A percentile compares a stretch with the other conserved stretches of the same genome.
These are phyloP conservation scores for Geopyxis carbonaria DNA, from an alignment of 495 filamentous ascomycete species.

Conservation along the genomic window DNA sequence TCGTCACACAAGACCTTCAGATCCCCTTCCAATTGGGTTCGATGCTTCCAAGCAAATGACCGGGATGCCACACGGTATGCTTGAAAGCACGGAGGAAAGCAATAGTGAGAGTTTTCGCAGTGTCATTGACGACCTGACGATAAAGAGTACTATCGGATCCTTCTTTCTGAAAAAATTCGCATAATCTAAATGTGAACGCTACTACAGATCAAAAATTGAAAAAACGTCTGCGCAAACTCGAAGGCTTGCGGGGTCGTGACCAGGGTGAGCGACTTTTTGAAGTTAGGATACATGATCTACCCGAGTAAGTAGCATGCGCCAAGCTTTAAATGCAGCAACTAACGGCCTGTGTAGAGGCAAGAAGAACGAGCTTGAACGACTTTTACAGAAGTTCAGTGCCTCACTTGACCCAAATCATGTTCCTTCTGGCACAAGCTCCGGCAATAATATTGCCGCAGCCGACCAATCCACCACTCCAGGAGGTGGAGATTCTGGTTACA, in stretches of 20 bases:
- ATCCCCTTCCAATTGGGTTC: background rate
- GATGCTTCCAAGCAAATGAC: no score
- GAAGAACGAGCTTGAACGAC: constrained; percentile 57
- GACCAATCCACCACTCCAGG: constrained; percentile 20
- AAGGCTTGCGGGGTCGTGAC: constrained; percentile 41
- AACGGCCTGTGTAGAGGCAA: constrained; percentile 29
- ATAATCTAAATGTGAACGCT: constrained; percentile 4
- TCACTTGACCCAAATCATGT: constrained; percentile 29
- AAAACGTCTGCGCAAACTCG: constrained; percentile 48
- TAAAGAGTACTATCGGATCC: constrained; percentile 37
- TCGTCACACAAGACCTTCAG: constrained; percentile 1
- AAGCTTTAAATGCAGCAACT: background rate
- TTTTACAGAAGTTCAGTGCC: constrained; percentile 46
- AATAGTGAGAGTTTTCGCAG: constrained; percentile 43
- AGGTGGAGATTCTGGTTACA: constrained; percentile 64
- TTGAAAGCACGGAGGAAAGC: constrained; percentile 31
- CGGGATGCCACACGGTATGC: constrained; percentile 1
- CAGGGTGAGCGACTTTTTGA: constrained; percentile 59
- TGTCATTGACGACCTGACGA: constrained; percentile 55
- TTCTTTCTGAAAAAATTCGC: background rate
- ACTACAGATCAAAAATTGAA: constrained; percentile 39
- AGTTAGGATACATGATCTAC: constrained; percentile 52
- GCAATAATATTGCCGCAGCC: background rate
- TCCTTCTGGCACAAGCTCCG: background rate
- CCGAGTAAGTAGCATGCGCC: constrained; percentile 22